Evolutionary conservation across 352 stramenopile genomes (phyloP).

Genomic region (Elongisporangium anandrum): DNA sequence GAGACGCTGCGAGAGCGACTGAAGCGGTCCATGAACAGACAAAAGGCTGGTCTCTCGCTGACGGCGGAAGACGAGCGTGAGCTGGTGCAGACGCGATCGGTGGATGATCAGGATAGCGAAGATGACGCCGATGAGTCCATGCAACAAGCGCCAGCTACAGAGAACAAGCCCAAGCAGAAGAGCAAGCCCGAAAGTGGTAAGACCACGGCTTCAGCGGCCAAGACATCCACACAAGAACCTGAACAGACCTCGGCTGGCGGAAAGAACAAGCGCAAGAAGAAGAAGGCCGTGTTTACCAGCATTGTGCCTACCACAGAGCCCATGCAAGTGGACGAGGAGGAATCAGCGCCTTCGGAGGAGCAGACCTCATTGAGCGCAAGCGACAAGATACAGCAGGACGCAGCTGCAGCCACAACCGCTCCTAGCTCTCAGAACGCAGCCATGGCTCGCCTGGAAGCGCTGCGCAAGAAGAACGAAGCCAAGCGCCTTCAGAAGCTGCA

Average conservation of each 20-base stretch:
- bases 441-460: slow-evolving; percentile 58
- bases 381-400: background rate
- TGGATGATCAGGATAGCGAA: slow-evolving; percentile 11
- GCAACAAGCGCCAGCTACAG: slow-evolving; percentile 9
- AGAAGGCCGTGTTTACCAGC: slow-evolving; percentile 3
- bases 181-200: slow-evolving; percentile 17
- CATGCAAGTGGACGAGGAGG: background rate
- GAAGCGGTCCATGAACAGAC: slow-evolving; percentile 70
- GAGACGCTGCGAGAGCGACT: slow-evolving; percentile 75
- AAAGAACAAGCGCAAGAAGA: slow-evolving; percentile 33
- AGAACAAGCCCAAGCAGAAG: slow-evolving; percentile 21
- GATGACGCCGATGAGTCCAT: slow-evolving; percentile 16
- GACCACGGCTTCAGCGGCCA: background rate
- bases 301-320: background rate
- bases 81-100: slow-evolving; percentile 33
- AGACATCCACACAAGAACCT: slow-evolving; percentile 5
- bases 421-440: slow-evolving; percentile 58
- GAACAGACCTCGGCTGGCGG: slow-evolving; percentile 8
- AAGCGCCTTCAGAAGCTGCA: slow-evolving; percentile 44
- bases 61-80: slow-evolving; percentile 43
- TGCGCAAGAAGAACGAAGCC: slow-evolving; percentile 80
- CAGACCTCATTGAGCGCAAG: background rate
- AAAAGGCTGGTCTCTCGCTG: slow-evolving; percentile 69
- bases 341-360: background rate
- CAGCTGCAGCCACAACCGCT: slow-evolving; percentile 4